Evolutionary conservation across 371 early-diverging fungal species (phyloP).

Genomic region (Catenaria anguillulae): DNA sequence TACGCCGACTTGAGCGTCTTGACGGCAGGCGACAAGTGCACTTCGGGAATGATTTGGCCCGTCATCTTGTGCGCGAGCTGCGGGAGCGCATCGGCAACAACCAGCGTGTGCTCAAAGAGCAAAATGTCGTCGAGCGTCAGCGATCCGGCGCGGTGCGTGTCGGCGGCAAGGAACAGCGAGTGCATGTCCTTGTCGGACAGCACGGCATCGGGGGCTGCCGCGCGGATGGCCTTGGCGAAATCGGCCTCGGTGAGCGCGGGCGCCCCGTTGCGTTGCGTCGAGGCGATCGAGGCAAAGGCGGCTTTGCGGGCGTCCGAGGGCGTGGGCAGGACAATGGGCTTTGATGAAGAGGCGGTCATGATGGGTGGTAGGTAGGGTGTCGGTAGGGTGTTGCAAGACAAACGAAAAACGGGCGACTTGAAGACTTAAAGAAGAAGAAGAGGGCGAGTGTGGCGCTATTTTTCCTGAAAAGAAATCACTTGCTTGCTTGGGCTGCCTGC

Average conservation of each 20-base stretch:
- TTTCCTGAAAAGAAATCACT: no score
- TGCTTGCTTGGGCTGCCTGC: no score
- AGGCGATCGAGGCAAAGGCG: background rate
- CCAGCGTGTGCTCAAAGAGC: background rate
- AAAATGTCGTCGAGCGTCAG: background rate
- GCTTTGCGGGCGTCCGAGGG: no score
- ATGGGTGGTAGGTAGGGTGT: no score
- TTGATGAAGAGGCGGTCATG: no score
- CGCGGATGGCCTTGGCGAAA: background rate
- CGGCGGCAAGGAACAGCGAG: background rate
- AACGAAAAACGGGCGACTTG: no score
- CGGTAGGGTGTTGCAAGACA: no score
- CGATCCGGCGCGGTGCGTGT: background rate
- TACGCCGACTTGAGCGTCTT: slow-evolving; percentile 33
- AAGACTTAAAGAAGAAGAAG: no score
- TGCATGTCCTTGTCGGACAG: background rate
- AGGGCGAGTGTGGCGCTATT: no score
- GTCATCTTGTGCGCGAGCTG: background rate
- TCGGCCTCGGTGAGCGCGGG: background rate
- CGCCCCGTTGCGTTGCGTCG: background rate
- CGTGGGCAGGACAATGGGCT: no score
- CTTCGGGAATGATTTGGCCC: background rate
- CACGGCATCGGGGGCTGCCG: background rate
- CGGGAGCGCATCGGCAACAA: background rate
- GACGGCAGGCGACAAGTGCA: slow-evolving; percentile 7